Percentiles rank a stretch among this genome's conserved stretches.
These are phyloP conservation scores for Lentinus tigrinus DNA, from an alignment of 768 basidiomycete species.

Conservation along the genomic window DNA sequence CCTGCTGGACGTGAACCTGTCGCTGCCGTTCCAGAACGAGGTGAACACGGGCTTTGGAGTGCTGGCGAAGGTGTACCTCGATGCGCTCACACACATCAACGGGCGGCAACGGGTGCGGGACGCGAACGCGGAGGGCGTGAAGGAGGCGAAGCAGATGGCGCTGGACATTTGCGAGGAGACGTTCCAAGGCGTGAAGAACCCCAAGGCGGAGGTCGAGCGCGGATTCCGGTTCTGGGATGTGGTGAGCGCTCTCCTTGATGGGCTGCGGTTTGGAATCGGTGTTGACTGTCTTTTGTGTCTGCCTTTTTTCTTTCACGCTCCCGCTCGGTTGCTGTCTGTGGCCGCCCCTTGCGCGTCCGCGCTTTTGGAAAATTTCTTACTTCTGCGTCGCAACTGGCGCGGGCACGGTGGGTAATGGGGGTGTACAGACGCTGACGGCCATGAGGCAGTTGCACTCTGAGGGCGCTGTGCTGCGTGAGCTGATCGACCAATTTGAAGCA, in stretches of 20 bases:
- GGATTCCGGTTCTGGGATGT: conserved; percentile 99
- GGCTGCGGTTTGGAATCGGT: background rate
- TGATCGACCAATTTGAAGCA: conserved; percentile 95
- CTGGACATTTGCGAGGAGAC: conserved; percentile 92
- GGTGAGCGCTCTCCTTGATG: conserved; percentile 50
- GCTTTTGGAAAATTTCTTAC: background rate
- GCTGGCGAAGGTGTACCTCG: conserved; percentile 94
- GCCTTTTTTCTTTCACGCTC: no score
- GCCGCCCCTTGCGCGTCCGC: background rate
- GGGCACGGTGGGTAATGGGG: background rate
- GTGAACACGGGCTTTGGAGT: conserved; percentile 99
- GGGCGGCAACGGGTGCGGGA: conserved; percentile 75
- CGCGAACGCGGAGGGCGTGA: conserved; percentile 75
- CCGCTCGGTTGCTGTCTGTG: no score
- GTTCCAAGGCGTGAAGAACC: conserved; percentile 87
- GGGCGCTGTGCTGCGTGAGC: conserved; percentile 74
- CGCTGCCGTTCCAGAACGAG: conserved; percentile 92
- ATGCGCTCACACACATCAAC: conserved; percentile 87
- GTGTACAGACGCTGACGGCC: conserved; percentile 71
- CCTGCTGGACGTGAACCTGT: conserved; percentile 86
- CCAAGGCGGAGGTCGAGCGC: conserved; percentile 87
- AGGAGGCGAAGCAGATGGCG: conserved; percentile 81
- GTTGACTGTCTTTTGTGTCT: background rate
- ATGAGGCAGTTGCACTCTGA: conserved; percentile 88
- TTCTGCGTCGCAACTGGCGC: no score